Conservation (phyloP, 2,329 filamentous ascomycete species). For the Gnomoniopsis sp. region DNA sequence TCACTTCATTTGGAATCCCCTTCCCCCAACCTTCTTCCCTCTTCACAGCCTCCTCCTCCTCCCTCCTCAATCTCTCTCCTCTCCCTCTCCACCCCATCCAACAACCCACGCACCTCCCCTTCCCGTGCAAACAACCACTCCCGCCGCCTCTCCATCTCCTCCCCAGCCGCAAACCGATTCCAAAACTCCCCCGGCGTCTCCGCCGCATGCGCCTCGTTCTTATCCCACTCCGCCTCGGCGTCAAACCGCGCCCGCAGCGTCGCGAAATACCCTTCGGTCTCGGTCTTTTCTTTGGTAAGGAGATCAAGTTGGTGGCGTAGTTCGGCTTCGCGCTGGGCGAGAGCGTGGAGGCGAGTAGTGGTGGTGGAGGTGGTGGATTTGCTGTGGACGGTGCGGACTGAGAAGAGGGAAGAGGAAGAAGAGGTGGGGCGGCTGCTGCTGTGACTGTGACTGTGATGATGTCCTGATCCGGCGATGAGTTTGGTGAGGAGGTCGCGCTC, state of each 20-base stretch:
- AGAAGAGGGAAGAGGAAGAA: neutral
- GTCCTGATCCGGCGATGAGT: conserved; percentile 11
- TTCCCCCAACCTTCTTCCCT: neutral
- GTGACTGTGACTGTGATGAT: neutral
- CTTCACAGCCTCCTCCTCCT: conserved; percentile 12
- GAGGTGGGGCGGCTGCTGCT: neutral
- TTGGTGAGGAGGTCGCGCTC: conserved; percentile 9
- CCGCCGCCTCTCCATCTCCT: neutral
- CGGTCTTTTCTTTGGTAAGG: conserved; percentile 5
- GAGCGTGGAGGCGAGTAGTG: neutral
- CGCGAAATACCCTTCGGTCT: conserved; percentile 9
- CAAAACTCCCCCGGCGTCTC: neutral
- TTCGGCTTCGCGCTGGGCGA: conserved; percentile 10
- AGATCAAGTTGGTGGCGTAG: conserved; percentile 5
- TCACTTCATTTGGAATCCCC: too few species aligned
- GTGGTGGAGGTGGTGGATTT: conserved; percentile 2
- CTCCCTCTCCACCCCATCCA: conserved; percentile 7
- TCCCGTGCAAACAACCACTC: conserved; percentile 9
- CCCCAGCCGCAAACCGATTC: neutral
- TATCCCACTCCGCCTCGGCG: conserved; percentile 7
- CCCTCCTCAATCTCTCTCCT: conserved; percentile 11
- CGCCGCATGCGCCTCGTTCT: neutral
- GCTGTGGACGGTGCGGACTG: neutral
- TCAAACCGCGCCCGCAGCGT: conserved; percentile 10
- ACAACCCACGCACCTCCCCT: conserved; percentile 6